Conservation (phyloP, 1,139 yeast genomes). For the Spencermartinsiella ligniputridi region DNA sequence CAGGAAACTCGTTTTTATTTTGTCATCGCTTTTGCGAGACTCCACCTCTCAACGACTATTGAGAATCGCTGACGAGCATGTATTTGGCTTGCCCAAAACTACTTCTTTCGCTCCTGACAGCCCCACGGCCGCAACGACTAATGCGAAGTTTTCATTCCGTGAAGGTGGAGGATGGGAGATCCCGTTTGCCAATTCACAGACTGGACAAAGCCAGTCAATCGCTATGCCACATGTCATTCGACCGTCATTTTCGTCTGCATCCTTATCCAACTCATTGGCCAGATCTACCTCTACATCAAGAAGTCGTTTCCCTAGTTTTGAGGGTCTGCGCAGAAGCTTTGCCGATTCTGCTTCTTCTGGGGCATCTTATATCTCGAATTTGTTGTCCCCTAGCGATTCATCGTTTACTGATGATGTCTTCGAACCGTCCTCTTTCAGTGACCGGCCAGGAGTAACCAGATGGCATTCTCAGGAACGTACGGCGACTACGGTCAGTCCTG, state of each 20-base stretch:
- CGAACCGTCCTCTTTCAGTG: background rate
- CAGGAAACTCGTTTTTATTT: conserved; percentile 24
- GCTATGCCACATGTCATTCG: conserved; percentile 27
- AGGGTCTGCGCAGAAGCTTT: conserved; percentile 14
- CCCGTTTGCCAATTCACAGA: conserved; percentile 17
- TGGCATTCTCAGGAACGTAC: conserved; percentile 18
- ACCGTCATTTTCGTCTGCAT: conserved; percentile 24
- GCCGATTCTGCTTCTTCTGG: conserved; percentile 9
- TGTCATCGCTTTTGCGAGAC: conserved; percentile 23
- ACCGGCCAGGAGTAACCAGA: conserved; percentile 15
- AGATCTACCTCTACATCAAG: conserved; percentile 4
- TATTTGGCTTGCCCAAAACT: background rate
- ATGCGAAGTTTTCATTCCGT: conserved; percentile 9
- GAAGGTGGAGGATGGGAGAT: conserved; percentile 26
- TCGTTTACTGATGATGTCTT: background rate
- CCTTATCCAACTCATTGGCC: conserved; percentile 20
- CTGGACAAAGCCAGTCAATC: conserved; percentile 19
- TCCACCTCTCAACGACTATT: conserved; percentile 12
- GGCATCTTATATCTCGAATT: conserved; percentile 10
- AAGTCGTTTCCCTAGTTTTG: conserved; percentile 13
- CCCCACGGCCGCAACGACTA: conserved; percentile 11
- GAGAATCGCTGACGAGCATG: background rate
- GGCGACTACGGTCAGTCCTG: conserved; percentile 16
- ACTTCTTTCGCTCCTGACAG: conserved; percentile 6
- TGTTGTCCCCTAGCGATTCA: background rate